Evolutionary conservation across 345 rosid genomes (phyloP).

Genomic region (Noccaea caerulescens): DNA sequence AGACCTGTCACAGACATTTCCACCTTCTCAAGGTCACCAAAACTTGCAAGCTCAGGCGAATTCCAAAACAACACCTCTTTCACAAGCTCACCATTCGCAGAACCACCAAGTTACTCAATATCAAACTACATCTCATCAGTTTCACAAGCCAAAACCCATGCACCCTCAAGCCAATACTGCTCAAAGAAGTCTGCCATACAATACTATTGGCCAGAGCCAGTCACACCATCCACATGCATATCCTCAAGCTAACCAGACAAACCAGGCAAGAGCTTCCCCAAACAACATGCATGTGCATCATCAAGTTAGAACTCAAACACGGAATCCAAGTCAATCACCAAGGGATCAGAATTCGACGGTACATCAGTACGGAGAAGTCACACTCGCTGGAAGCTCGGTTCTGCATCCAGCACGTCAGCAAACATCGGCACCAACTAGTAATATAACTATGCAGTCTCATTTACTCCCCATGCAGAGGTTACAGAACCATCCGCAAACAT

Average conservation of each 20-base stretch:
- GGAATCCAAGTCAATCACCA: neutral
- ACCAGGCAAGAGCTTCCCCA: neutral
- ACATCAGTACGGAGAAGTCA: slow-evolving; percentile 50
- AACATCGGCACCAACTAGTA: no score
- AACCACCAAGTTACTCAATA: neutral
- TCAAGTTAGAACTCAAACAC: neutral
- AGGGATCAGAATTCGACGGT: neutral
- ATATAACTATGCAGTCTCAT: neutral
- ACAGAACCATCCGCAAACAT: no score
- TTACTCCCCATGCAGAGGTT: neutral
- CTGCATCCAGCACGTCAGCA: slow-evolving; percentile 27
- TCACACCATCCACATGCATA: neutral
- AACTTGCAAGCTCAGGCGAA: neutral
- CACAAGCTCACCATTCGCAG: neutral
- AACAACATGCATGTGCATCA: neutral
- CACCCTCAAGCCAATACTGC: neutral
- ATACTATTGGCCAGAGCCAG: neutral
- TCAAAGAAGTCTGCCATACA: neutral
- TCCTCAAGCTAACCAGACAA: neutral
- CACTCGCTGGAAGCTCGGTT: slow-evolving; percentile 46
- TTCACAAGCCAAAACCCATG: neutral
- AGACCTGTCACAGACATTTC: neutral
- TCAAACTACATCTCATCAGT: neutral
- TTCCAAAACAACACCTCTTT: neutral
- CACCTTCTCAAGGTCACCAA: neutral